phyloP scores from a whole-genome alignment of 2,329 filamentous ascomycete genomes.

The Ampelomyces quisqualis region DNA sequence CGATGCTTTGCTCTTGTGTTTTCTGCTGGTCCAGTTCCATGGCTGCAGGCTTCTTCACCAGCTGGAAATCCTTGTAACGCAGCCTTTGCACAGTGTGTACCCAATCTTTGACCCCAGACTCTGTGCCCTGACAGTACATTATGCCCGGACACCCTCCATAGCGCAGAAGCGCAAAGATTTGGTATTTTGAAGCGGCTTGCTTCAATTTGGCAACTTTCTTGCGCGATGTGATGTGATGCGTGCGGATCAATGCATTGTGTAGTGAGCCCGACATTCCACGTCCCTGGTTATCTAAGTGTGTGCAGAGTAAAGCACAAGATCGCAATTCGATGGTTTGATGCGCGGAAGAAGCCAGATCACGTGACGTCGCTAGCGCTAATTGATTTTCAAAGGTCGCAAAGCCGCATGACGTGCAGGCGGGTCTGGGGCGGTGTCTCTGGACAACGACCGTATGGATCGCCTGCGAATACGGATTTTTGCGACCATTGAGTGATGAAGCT shows the following conservation, averaged over 20 bases:
- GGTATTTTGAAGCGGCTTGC: constrained; percentile 62
- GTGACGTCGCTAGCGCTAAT: constrained; percentile 34
- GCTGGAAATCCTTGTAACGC: constrained; percentile 72
- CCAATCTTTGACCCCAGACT: constrained; percentile 61
- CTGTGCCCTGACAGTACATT: constrained; percentile 73
- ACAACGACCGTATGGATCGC: constrained; percentile 34
- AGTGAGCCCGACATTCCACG: constrained; percentile 26
- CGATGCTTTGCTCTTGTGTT: constrained; percentile 1
- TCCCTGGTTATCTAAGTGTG: neutral
- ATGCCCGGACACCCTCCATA: constrained; percentile 70
- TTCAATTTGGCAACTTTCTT: constrained; percentile 68
- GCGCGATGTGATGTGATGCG: constrained; percentile 78
- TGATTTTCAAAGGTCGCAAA: constrained; percentile 18
- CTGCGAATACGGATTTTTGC: constrained; percentile 16
- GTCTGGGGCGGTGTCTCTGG: constrained; percentile 9
- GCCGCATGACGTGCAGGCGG: constrained; percentile 15
- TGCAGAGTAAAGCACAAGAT: no score
- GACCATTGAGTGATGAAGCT: constrained; percentile 42
- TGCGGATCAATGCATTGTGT: constrained; percentile 67
- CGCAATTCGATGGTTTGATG: no score
- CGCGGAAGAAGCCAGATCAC: constrained; percentile 15
- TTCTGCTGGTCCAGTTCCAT: constrained; percentile 18
- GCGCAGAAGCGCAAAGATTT: constrained; percentile 65
- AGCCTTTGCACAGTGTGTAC: constrained; percentile 63
- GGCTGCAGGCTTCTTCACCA: constrained; percentile 56